Conservation (phyloP, 768 basidiomycete genomes). For the Termitomyces sp. region DNA sequence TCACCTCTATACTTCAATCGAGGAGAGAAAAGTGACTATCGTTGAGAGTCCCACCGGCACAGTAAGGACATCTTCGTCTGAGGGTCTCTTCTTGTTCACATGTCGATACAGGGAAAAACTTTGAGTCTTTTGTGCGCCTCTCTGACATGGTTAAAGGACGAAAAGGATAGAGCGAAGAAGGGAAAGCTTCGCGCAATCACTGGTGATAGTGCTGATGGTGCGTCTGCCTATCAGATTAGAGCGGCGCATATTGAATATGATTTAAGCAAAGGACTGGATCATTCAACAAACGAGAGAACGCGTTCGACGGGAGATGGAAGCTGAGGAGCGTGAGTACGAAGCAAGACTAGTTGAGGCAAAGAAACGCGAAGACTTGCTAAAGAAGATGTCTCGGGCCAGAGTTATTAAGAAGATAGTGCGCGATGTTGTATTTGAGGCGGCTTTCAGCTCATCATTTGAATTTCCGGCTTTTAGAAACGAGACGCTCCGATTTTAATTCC, state of each 20-base stretch:
- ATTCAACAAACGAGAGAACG: slow-evolving; percentile 63
- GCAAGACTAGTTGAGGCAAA: slow-evolving; percentile 53
- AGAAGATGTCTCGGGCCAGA: slow-evolving; percentile 46
- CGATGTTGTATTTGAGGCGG: not conserved
- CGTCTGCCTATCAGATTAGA: slow-evolving; percentile 2
- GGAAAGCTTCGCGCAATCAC: slow-evolving; percentile 47
- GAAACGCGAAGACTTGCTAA: slow-evolving; percentile 54
- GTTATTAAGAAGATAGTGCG: slow-evolving; percentile 59
- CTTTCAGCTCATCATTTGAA: not conserved
- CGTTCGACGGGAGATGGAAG: slow-evolving; percentile 60
- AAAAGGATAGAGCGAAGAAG: slow-evolving; percentile 61
- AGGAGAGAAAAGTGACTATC: slow-evolving; percentile 69
- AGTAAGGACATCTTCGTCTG: slow-evolving; percentile 31
- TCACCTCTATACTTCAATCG: slow-evolving; percentile 77
- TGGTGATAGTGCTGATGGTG: slow-evolving; percentile 27
- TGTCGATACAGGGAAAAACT: slow-evolving; percentile 67
- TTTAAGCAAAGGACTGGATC: slow-evolving; percentile 71
- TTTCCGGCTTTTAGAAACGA: slow-evolving; percentile 7
- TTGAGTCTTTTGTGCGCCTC: slow-evolving; percentile 73
- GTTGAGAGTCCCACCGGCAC: slow-evolving; percentile 90
- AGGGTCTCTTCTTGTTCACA: not conserved
- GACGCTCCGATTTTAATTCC: slow-evolving; percentile 5
- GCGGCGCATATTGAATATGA: not conserved
- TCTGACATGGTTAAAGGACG: slow-evolving; percentile 70
- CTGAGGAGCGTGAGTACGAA: slow-evolving; percentile 59